Base-by-base conservation (phyloP, 805 yeast species). In the Saccharomyces eubayanus region DNA sequence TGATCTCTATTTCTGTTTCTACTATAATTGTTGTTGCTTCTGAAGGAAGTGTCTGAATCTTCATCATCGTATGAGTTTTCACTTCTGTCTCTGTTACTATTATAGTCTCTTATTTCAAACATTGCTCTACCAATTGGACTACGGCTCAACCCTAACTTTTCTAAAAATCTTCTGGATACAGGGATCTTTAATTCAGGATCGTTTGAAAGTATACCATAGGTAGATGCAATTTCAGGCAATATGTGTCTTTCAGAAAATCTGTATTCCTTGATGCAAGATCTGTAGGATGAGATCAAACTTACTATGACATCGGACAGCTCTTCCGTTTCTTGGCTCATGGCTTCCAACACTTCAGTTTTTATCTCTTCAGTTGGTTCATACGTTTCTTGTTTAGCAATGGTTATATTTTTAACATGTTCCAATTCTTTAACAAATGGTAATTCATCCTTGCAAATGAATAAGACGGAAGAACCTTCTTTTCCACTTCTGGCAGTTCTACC, bases 401-500 rank as follows among this genome's bases (percentile, higher is more conserved):
- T 69, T 62, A 89, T 80, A 48, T 82, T 83, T 64, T 79, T 80
- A 54, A 76, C 67, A n/a, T 56, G 46, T 49, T 71, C 68, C 63
- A 89, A 76, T 2, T 73, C 71, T 43, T 71, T 68, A 43, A 82
- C 69, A 67, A 81, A 90, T 31, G 77, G 77, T 40, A 71, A 59
- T 68, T 90, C 96, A 49, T 73, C 69, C 57, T 76, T 69, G 30
- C 85, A 74, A 49, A 83, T 62, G 65, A 81, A 83, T 55, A 87
- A 68, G 14, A 81, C 69, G 5, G 96, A 87, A 49, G 77, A 75
- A 57, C 98, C 98, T 27, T 76, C 73, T 55, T 79, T 78, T 53
- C 96, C 97, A 53, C 91, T 96, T 73, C 98, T 83, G 46, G 96
- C 98, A 14, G 97, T 92, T 77, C 98, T 84, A 56, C 98, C 98